These are phyloP conservation scores for Lactifluus piperatus DNA, from an alignment of 768 basidiomycete species.

Conservation along the genomic window DNA sequence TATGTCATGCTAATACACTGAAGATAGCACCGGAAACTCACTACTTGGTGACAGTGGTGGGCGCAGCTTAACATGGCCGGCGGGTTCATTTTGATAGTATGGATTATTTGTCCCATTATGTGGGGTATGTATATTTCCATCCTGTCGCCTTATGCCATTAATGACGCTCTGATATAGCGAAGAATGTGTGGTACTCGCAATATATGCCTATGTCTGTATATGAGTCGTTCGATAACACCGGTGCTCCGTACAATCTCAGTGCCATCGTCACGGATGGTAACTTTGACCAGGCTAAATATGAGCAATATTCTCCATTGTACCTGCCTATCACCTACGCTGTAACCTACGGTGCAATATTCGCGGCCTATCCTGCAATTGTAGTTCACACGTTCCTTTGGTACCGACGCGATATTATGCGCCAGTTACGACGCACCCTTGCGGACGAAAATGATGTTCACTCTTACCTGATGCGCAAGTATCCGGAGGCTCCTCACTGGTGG, in stretches of 20 bases:
- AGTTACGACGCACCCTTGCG: slow-evolving; percentile 55
- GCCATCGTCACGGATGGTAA: slow-evolving; percentile 51
- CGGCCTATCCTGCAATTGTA: slow-evolving; percentile 60
- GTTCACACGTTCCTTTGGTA: slow-evolving; percentile 85
- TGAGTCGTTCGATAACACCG: slow-evolving; percentile 67
- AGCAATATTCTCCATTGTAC: too few relatives aligned
- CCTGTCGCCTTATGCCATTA: slow-evolving; percentile 1
- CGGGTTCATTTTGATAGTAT: slow-evolving; percentile 59
- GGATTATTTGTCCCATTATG: slow-evolving; percentile 69
- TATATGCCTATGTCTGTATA: slow-evolving; percentile 69
- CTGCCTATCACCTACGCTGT: slow-evolving; percentile 57
- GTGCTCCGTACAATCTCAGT: slow-evolving; percentile 51
- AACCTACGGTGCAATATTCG: slow-evolving; percentile 70
- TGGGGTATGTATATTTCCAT: slow-evolving; percentile 36
- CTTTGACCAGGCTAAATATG: slow-evolving; percentile 61
- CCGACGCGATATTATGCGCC: slow-evolving; percentile 65
- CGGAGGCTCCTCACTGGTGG: slow-evolving; percentile 75
- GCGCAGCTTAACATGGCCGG: slow-evolving; percentile 64
- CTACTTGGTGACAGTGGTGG: slow-evolving; percentile 59
- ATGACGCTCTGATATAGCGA: slow-evolving; percentile 36
- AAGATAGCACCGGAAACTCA: not conserved
- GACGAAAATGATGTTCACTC: slow-evolving; percentile 83
- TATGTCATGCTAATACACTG: slow-evolving; percentile 31
- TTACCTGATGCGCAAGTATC: slow-evolving; percentile 71
- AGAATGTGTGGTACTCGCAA: slow-evolving; percentile 56